These are phyloP conservation scores for Plasmodium coatneyi DNA, from an alignment of 169 alveolate genomes.

Conservation along the genomic window DNA sequence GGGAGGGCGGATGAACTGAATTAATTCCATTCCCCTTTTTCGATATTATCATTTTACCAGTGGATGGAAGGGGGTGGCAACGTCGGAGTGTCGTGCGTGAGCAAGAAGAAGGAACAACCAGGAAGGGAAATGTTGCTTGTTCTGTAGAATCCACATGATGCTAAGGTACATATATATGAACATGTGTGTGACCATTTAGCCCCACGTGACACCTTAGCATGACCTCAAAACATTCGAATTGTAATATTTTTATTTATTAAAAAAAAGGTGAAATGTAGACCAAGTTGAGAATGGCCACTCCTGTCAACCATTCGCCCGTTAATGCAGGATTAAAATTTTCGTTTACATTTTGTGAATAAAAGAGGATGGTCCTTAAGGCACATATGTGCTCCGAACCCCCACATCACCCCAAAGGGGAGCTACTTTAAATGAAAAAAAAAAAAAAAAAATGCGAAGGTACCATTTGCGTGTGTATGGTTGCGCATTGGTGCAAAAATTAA, in stretches of 20 bases:
- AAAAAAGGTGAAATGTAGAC: neutral
- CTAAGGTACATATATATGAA: neutral
- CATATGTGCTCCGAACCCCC: neutral
- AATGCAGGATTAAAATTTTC: neutral
- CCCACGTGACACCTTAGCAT: neutral
- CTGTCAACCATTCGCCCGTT: neutral
- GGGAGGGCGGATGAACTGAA: neutral
- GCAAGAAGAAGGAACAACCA: neutral
- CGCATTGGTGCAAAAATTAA: neutral
- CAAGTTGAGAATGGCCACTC: neutral
- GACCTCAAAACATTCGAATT: neutral
- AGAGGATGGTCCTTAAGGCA: neutral
- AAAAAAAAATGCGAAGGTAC: neutral
- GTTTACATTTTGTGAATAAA: neutral
- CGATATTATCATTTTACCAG: neutral
- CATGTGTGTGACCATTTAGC: neutral
- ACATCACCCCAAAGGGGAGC: neutral
- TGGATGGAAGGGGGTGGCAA: neutral
- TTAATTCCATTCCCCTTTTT: conserved; percentile 1
- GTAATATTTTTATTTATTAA: neutral
- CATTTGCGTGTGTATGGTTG: neutral
- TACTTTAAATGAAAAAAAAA: neutral
- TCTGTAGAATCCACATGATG: neutral
- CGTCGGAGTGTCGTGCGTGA: neutral
- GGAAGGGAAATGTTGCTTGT: neutral